These are phyloP conservation scores for Penicillium sclerotigenum DNA, from an alignment of 2,329 filamentous ascomycete species.

Conservation along the genomic window DNA sequence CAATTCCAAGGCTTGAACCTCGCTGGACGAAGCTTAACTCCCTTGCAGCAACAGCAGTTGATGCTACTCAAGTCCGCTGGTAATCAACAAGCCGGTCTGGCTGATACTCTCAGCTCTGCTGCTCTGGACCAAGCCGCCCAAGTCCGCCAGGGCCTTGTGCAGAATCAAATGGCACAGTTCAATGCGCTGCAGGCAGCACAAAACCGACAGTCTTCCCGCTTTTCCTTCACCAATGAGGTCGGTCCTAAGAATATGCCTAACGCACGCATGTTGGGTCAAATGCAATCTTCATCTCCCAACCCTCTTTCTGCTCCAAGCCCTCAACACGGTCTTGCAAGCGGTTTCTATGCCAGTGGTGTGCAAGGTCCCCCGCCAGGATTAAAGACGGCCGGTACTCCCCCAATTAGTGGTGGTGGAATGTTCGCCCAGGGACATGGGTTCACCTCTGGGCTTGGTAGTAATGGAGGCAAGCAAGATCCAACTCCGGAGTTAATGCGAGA, in stretches of 20 bases:
- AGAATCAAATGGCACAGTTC: slow-evolving; percentile 49
- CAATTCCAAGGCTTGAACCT: slow-evolving; percentile 57
- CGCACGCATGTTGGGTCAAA: slow-evolving; percentile 54
- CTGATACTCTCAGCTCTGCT: slow-evolving; percentile 37
- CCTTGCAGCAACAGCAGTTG: slow-evolving; percentile 72
- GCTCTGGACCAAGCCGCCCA: slow-evolving; percentile 44
- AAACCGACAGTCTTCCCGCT: slow-evolving; percentile 78
- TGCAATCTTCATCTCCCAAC: slow-evolving; percentile 40
- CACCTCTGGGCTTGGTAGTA: slow-evolving; percentile 64
- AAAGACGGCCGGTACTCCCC: slow-evolving; percentile 91
- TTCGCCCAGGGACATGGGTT: slow-evolving; percentile 88
- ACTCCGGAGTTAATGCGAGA: slow-evolving; percentile 76
- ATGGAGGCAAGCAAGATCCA: slow-evolving; percentile 66
- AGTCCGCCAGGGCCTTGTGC: slow-evolving; percentile 46
- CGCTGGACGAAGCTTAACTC: slow-evolving; percentile 71
- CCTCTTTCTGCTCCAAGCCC: slow-evolving; percentile 38
- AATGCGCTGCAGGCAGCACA: slow-evolving; percentile 61
- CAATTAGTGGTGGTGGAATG: slow-evolving; percentile 73
- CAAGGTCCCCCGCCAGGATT: slow-evolving; percentile 91
- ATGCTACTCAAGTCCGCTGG: slow-evolving; percentile 59
- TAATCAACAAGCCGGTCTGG: slow-evolving; percentile 60
- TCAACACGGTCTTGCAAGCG: slow-evolving; percentile 51
- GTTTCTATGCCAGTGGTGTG: slow-evolving; percentile 80
- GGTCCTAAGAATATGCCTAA: slow-evolving; percentile 54
- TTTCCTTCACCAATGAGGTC: slow-evolving; percentile 72